These are phyloP conservation scores for Dissophora ornata DNA, from an alignment of 192 early-diverging fungal genomes.

Conservation along the genomic window DNA sequence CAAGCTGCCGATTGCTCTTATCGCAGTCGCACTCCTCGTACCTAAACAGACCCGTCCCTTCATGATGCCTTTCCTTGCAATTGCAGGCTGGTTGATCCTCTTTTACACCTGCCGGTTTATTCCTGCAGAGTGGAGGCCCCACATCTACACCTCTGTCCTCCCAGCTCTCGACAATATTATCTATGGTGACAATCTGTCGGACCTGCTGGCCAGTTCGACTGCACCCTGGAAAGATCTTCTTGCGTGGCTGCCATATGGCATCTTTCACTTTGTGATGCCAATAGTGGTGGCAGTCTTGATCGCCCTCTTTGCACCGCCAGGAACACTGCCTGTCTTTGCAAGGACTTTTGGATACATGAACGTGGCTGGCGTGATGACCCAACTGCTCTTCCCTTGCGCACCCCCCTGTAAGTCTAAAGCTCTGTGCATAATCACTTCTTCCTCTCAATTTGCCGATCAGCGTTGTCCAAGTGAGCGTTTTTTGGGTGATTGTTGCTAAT, in stretches of 20 bases:
- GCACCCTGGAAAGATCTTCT: constrained; percentile 64
- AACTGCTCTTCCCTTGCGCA: constrained; percentile 70
- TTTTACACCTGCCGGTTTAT: constrained; percentile 64
- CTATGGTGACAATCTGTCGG: constrained; percentile 70
- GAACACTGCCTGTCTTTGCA: constrained; percentile 61
- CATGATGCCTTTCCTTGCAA: constrained; percentile 57
- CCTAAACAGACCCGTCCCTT: constrained; percentile 54
- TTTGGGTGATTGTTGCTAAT: neutral
- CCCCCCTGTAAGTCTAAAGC: constrained; percentile 69
- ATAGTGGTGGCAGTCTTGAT: constrained; percentile 63
- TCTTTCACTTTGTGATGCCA: constrained; percentile 72
- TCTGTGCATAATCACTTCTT: neutral
- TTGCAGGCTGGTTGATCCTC: constrained; percentile 62
- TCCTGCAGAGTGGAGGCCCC: constrained; percentile 58
- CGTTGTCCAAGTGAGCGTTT: neutral
- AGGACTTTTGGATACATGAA: constrained; percentile 75
- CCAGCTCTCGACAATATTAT: constrained; percentile 70
- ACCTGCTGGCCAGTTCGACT: constrained; percentile 62
- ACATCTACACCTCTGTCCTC: constrained; percentile 70
- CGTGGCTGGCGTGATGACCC: constrained; percentile 72
- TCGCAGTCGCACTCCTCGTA: constrained; percentile 14
- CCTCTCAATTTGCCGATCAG: too few species aligned
- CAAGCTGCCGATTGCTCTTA: constrained; percentile 21
- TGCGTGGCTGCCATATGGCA: constrained; percentile 75
- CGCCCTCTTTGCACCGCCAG: constrained; percentile 60